These are phyloP conservation scores for Chlorella sp. DNA, from an alignment of 139 green algal species.

Conservation along the genomic window DNA sequence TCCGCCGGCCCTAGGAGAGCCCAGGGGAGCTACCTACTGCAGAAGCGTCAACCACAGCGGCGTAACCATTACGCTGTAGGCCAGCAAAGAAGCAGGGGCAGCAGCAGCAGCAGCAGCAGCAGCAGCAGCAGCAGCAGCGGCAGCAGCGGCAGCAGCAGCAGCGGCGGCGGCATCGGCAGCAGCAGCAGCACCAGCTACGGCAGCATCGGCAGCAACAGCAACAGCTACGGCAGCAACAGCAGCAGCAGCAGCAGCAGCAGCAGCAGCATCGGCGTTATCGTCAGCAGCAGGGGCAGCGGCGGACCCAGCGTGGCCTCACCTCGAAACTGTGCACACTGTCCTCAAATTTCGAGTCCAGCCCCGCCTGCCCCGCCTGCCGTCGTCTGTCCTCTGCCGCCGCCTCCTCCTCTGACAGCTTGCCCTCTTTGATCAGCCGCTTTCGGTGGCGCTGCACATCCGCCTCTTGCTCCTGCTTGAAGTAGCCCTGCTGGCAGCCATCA, in stretches of 20 bases:
- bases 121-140: not conserved
- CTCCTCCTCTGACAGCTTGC: conserved; percentile 38
- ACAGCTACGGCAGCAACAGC: not conserved
- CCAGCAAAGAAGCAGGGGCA: not conserved
- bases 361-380: not conserved
- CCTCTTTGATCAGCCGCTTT: conserved; percentile 46
- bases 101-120: not conserved
- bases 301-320: conserved; percentile 1
- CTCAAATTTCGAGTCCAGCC: not conserved
- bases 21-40: too few relatives aligned
- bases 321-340: conserved; percentile 47
- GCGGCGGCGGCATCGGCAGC: not conserved
- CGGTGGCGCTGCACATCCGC: conserved; percentile 49
- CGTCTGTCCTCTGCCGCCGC: not conserved
- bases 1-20: too few relatives aligned
- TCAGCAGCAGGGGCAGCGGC: not conserved
- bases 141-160: not conserved
- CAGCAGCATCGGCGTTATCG: too few relatives aligned
- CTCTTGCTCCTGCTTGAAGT: conserved; percentile 58
- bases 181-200: not conserved
- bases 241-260: not conserved
- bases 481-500: too few relatives aligned
- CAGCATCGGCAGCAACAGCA: not conserved
- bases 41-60: too few relatives aligned
- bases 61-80: too few relatives aligned